Conservation (phyloP, 2,329 filamentous ascomycete species). For the Talaromyces pinophilus region DNA sequence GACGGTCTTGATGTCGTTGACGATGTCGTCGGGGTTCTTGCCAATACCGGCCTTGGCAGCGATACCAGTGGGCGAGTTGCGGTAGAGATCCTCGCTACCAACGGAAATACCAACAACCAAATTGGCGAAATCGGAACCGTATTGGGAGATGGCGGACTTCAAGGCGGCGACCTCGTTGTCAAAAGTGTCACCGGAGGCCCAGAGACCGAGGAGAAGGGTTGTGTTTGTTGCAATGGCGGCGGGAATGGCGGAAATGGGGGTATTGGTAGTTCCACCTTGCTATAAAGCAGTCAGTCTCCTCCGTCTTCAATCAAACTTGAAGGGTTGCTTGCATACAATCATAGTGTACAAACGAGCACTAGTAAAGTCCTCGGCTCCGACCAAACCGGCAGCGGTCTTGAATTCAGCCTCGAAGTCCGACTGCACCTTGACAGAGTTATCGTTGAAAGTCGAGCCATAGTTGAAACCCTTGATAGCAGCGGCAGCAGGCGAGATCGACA, state of each 20-base stretch:
- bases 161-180: conserved; percentile 74
- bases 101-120: conserved; percentile 78
- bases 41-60: conserved; percentile 64
- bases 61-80: conserved; percentile 70
- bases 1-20: conserved; percentile 70
- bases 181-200: conserved; percentile 68
- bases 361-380: conserved; percentile 45
- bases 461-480: conserved; percentile 51
- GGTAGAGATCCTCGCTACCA: conserved; percentile 84
- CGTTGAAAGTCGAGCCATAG: conserved; percentile 47
- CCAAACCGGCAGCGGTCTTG: conserved; percentile 47
- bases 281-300: conserved; percentile 19
- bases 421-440: conserved; percentile 46
- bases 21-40: conserved; percentile 61
- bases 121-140: conserved; percentile 61
- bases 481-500: conserved; percentile 37
- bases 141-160: conserved; percentile 66
- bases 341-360: conserved; percentile 62
- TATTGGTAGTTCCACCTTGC: conserved; percentile 59
- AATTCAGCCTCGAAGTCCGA: conserved; percentile 50
- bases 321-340: conserved; percentile 45
- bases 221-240: conserved; percentile 82
- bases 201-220: conserved; percentile 76
- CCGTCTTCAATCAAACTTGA: not conserved
- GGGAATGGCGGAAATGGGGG: conserved; percentile 71